These are phyloP conservation scores for Prunus kanzakura DNA, from an alignment of 306 rosid genomes.

Conservation along the genomic window DNA sequence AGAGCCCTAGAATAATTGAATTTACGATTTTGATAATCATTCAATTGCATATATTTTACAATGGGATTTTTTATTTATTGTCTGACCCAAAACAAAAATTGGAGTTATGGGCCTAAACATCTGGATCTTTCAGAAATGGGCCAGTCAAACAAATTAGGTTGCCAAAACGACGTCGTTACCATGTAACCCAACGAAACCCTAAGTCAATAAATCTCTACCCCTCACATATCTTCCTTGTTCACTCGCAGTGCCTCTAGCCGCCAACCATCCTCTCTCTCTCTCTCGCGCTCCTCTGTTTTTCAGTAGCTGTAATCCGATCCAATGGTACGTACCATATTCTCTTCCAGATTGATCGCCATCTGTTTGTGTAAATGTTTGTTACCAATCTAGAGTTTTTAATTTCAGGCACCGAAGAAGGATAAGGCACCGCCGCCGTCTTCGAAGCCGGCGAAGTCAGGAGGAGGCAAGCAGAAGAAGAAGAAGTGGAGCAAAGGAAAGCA, in stretches of 20 bases:
- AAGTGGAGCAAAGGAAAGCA: constrained; percentile 5
- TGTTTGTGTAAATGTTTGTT: neutral
- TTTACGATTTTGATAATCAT: no score
- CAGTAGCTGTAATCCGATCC: neutral
- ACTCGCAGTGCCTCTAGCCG: neutral
- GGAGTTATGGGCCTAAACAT: no score
- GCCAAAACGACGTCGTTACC: neutral
- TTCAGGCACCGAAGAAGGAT: constrained; percentile 4
- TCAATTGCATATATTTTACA: no score
- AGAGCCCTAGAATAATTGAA: no score
- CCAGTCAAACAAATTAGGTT: no score
- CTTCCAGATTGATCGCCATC: neutral
- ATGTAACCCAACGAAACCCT: neutral
- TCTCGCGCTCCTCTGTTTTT: neutral
- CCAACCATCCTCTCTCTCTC: neutral
- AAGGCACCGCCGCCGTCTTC: constrained; percentile 2
- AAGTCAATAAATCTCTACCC: neutral
- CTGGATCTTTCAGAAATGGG: no score
- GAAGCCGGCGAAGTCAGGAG: neutral
- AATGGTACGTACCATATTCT: neutral
- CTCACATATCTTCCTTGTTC: neutral
- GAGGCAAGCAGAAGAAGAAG: constrained; percentile 5
- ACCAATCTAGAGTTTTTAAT: neutral
- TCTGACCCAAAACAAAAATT: no score
- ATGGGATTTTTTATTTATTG: no score